Percentiles rank a stretch among this genome's conserved stretches.
These are phyloP conservation scores for Colletotrichum horii DNA, from an alignment of 2,329 filamentous ascomycete species.

Conservation along the genomic window DNA sequence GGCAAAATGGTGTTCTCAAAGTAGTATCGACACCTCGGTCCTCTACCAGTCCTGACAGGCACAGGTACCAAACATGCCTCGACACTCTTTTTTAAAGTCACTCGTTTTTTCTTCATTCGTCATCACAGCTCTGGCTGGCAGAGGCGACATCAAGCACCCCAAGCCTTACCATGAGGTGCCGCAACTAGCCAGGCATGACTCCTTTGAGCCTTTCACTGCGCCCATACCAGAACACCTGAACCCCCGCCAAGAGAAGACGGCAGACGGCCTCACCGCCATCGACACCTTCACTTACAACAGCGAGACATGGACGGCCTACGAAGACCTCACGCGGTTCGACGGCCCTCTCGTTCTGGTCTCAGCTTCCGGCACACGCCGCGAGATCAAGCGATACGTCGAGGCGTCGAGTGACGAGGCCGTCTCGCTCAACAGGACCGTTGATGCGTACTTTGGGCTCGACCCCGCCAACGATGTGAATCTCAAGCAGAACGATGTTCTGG, in stretches of 20 bases:
- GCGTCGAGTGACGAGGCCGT: neutral
- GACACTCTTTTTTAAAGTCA: neutral
- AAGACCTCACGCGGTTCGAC: neutral
- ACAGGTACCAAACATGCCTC: neutral
- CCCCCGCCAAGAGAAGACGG: neutral
- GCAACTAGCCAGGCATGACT: neutral
- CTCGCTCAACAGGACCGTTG: neutral
- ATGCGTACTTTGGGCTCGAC: neutral
- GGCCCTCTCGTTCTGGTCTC: neutral
- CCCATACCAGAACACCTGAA: neutral
- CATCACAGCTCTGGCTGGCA: neutral
- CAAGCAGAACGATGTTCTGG: neutral
- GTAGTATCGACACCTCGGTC: neutral
- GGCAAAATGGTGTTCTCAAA: rapidly evolving
- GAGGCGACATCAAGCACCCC: neutral
- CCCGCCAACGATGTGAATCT: neutral
- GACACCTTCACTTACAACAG: neutral
- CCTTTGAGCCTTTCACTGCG: neutral
- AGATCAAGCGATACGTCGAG: constrained; percentile 1
- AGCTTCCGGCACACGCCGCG: neutral
- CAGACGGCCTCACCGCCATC: neutral
- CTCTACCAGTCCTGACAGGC: neutral
- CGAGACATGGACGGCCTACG: neutral
- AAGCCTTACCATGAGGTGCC: neutral
- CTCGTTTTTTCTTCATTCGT: neutral